A percentile compares a stretch with the other conserved stretches of the same genome.
Conservation (phyloP, 2,329 filamentous ascomycete genomes). For the Fulvia fulva region DNA sequence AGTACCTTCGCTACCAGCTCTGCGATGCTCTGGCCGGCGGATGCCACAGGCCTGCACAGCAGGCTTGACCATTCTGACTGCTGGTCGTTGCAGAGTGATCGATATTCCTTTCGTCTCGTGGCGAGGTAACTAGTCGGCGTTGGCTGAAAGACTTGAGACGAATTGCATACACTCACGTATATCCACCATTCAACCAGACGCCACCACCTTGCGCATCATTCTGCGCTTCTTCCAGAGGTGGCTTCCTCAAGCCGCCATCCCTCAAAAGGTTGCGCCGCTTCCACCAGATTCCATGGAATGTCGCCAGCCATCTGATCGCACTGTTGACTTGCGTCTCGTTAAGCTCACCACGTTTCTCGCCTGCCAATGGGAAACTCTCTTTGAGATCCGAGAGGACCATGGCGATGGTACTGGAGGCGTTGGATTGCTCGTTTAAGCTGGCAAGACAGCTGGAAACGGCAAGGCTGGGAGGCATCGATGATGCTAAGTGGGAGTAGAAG, state of each 20-base stretch:
- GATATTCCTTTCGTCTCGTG: conserved; percentile 57
- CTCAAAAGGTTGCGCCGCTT: conserved; percentile 25
- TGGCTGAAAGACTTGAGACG: no score
- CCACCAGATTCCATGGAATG: conserved; percentile 58
- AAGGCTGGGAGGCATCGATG: conserved; percentile 42
- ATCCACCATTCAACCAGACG: conserved; percentile 62
- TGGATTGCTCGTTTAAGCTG: conserved; percentile 1
- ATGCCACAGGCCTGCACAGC: conserved; percentile 42
- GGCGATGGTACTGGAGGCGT: conserved; percentile 41
- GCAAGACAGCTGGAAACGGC: conserved; percentile 50
- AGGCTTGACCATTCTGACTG: conserved; percentile 54
- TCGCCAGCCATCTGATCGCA: conserved; percentile 59
- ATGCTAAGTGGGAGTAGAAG: conserved; percentile 59
- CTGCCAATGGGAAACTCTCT: conserved; percentile 52
- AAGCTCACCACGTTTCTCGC: conserved; percentile 51
- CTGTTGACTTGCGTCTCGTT: conserved; percentile 47
- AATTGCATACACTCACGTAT: conserved; percentile 44
- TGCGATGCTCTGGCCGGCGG: conserved; percentile 35
- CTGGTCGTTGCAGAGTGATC: conserved; percentile 43
- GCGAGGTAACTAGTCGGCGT: conserved; percentile 60
- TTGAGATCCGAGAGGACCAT: conserved; percentile 58
- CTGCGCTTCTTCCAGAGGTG: conserved; percentile 54
- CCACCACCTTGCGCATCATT: conserved; percentile 1
- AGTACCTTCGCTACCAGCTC: conserved; percentile 53
- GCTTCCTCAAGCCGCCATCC: conserved; percentile 43